Base-by-base conservation (phyloP, 306 rosid genomes). In the Biancaea sappan region DNA sequence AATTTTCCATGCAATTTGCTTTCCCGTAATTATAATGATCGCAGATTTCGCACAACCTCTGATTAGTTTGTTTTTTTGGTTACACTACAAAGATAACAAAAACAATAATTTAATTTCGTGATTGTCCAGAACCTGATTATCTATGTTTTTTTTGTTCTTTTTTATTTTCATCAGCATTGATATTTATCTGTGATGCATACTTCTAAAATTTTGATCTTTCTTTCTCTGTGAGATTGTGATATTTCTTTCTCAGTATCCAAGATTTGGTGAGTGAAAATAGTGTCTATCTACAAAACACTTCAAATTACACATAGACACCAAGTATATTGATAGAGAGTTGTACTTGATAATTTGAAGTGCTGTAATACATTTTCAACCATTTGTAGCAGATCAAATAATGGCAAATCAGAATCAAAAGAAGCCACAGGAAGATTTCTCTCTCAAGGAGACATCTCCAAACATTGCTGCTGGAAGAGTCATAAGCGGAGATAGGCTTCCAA, bases 381-480 rank as follows among this genome's bases (percentile, higher is more conserved):
- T 62, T 44, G 1, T 57, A 34, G 60, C 70, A 68, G 75, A 40
- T 22, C 1, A 31, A 21, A 66, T 54, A 21, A 78, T 82, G 83
- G 78, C 63, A 12, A 74, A 66, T 28, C 78, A 80, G 32, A 66
- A 74, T 8, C 52, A 65, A n/a, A 35, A 73, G 18, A 72, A 38
- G 72, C 77, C 67, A 41, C 66, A 69, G 12, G 84, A 83, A 6
- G 84, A 83, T 57, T 83, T 79, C 66, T 71, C 78, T 18, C 79
- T 83, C 6, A 83, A 79, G 46, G 75, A 75, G 41, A 83, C 78
- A 14, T 37, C 74, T 25, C 86, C 86, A 43, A 83, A 83, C 63
- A 83, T 83, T 46, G 77, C 38, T 56, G 83, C 81, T 7, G 71
- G 73, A 26, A 79, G 60, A 71, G 53, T 73, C 46, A 48, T 60